Conservation (phyloP, 176 grass and related monocot species). For the Zoysia japonica region DNA sequence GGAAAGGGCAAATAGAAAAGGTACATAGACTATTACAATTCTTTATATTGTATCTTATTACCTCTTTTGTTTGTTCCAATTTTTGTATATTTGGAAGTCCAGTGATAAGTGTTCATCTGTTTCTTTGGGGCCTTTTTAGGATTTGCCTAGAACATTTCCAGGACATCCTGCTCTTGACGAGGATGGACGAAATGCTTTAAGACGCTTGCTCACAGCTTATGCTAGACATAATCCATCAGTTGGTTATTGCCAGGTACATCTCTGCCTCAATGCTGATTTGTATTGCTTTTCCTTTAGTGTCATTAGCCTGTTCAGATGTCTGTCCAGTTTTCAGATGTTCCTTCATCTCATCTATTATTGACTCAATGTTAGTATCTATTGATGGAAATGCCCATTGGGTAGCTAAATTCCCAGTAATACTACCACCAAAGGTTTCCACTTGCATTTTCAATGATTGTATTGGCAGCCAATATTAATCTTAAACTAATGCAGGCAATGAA, state of each 20-base stretch:
- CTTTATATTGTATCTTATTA: constrained; percentile 2
- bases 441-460: background rate
- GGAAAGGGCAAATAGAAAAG: constrained; percentile 99
- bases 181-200: constrained; percentile 97
- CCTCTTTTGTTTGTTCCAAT: constrained; percentile 27
- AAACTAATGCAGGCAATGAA: constrained; percentile 89
- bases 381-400: background rate
- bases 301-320: constrained; percentile 17
- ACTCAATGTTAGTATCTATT: background rate
- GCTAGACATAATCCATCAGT: constrained; percentile 97
- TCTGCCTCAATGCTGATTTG: constrained; percentile 18
- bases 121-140: constrained; percentile 49
- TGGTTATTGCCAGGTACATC: constrained; percentile 94
- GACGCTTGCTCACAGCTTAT: constrained; percentile 92
- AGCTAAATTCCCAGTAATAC: background rate
- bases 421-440: background rate
- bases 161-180: constrained; percentile 95
- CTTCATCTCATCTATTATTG: background rate
- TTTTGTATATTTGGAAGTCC: constrained; percentile 21
- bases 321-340: background rate
- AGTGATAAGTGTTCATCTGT: constrained; percentile 25
- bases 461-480: constrained; percentile 25
- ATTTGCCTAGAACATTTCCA: constrained; percentile 99
- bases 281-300: constrained; percentile 1
- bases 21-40: constrained; percentile 29